phyloP scores from a whole-genome alignment of 2,329 filamentous ascomycete genomes.

The Fusarium coffeatum region DNA sequence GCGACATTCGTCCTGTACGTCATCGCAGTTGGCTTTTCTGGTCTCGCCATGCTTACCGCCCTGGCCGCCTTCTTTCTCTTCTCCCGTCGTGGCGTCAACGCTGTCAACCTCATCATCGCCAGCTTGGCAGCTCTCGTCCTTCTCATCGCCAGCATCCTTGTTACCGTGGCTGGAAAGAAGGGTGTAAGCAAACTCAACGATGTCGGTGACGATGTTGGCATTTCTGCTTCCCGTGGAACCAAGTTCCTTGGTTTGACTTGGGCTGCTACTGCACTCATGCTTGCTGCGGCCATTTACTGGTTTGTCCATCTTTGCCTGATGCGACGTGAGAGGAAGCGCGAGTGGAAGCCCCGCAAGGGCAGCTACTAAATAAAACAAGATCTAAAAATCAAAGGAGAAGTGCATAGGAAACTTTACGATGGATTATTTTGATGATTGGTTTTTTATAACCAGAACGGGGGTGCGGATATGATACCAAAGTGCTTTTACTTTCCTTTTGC shows the following conservation, averaged over 20 bases:
- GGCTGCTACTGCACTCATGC: slow-evolving; percentile 61
- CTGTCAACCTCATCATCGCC: slow-evolving; percentile 55
- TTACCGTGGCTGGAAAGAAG: slow-evolving; percentile 56
- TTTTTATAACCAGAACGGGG: slow-evolving; percentile 12
- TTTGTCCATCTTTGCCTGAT: slow-evolving; percentile 48
- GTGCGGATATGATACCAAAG: slow-evolving; percentile 39
- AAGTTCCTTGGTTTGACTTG: slow-evolving; percentile 61
- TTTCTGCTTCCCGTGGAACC: slow-evolving; percentile 56
- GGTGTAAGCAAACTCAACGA: slow-evolving; percentile 57
- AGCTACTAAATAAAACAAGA: slow-evolving; percentile 44
- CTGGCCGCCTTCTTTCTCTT: slow-evolving; percentile 52
- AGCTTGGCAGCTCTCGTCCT: slow-evolving; percentile 53
- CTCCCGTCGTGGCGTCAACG: slow-evolving; percentile 39
- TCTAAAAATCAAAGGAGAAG: slow-evolving; percentile 20
- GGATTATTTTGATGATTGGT: slow-evolving; percentile 16
- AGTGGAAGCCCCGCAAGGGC: slow-evolving; percentile 47
- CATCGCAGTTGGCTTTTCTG: slow-evolving; percentile 56
- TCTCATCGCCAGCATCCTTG: slow-evolving; percentile 57
- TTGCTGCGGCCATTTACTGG: slow-evolving; percentile 57
- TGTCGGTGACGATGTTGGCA: slow-evolving; percentile 57
- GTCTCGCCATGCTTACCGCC: slow-evolving; percentile 57
- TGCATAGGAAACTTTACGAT: background rate
- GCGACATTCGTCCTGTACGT: slow-evolving; percentile 63
- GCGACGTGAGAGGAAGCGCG: slow-evolving; percentile 45
- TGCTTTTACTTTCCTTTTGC: slow-evolving; percentile 24